Base-by-base conservation (phyloP, 805 yeast species). In the Clavispora carvajalis region DNA sequence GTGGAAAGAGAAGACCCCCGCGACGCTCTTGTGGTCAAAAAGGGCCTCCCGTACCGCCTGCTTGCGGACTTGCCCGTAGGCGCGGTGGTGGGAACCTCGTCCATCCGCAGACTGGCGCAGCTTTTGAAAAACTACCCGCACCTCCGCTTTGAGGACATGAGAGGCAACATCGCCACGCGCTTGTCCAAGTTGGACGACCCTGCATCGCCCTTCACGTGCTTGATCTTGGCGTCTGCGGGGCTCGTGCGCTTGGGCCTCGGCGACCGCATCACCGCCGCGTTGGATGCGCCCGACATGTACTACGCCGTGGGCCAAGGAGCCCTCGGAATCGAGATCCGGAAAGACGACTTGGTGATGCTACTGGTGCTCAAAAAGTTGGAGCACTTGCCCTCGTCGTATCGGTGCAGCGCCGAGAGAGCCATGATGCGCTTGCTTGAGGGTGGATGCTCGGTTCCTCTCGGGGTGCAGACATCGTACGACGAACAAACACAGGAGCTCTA, bases 251-350 rank as follows among this genome's bases (percentile, higher is more conserved):
- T 84, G 33, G 85, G 81, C 10, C 65, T 90, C 38, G 79, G 76
- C n/a, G 60, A 78, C 50, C 72, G 97, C 60, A 88, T 93, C 57
- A 80, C 96, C 5, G 71, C 76, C 47, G 74, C 71, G 48, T 71
- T 93, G 47, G 78, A 82, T 41, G 73, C 80, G 5, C 84, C 86
- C 24, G 85, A 82, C 40, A 86, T 91, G 95, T 84, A 80, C 58
- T 86, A 91, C 59, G 96, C 99, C 1, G 96, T 93, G 34, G 99
- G 99, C n/a, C 99, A 93, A 67, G 99, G 99, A 48, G 98, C 98
- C 0, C 65, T 93, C 34, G 99, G 98, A 15, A 69, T 93, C 21
- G 99, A 93, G 65, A 86, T 91, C 50, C 76, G 95, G 53, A 74
- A 74, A 43, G 76, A 73, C 44, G 96, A 93, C 60, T 55, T 61